Base-by-base conservation (phyloP, 768 basidiomycete genomes). In the Pholiota molesta region DNA sequence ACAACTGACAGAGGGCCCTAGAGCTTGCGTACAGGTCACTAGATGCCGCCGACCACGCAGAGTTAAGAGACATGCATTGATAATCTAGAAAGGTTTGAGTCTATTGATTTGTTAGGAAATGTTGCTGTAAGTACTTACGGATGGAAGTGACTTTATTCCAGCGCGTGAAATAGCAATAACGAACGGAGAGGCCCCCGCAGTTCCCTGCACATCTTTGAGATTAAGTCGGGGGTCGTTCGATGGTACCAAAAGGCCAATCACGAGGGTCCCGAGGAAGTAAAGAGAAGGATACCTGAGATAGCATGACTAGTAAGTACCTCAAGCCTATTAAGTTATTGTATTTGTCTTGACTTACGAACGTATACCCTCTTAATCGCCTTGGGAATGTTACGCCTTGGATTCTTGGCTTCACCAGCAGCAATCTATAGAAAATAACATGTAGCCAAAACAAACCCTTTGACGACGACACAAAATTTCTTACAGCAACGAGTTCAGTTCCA, bases 401-500 rank as follows among this genome's bases (percentile, higher is more conserved):
- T 96, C 75, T 91, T 94, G 0, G 93, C 89, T 73, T 94, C 94
- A n/a, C 89, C 93, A 26, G 92, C 92, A 61, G 93, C 92, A 66
- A 91, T 91, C 90, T 91, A 67, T 40, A 40, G 49, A 52, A 4
- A 35, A 42, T 42, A 39, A 19, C 16, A 35, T 44, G 58, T 29
- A 69, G 58, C 66, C 45, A 8, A n/a, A 40, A n/a, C 5, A 17
- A 23, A 28, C 28, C 3, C 57, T 10, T 21, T 21, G 42, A 19
- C 19, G n/a, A n/a, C n/a, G n/a, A 51, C 21, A 52, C n/a, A 13
- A 28, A 19, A 5, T 14, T 17, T 78, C 85, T 68, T 78, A 92
- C 89, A 31, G 92, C 94, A 42, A 97, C 94, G 69, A 97, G 95
- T 74, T 98, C 96, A 8, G 94, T 95, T 16, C 95, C 96, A 62